Evolutionary conservation across 176 grass and related monocot species (phyloP).

Genomic region (Oryza longistaminata): DNA sequence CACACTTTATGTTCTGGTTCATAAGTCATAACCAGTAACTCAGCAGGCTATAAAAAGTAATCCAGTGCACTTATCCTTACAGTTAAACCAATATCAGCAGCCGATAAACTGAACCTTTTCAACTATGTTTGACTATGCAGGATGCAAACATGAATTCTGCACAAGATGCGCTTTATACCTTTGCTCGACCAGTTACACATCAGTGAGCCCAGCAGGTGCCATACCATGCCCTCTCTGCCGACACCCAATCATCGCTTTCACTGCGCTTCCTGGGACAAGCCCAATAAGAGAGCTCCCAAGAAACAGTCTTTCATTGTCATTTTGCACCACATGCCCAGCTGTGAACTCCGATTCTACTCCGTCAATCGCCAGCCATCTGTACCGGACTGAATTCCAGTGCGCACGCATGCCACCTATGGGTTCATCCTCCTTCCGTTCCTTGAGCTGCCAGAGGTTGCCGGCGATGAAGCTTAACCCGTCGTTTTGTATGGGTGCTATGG

Average conservation of each 20-base stretch:
- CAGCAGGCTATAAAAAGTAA: background rate
- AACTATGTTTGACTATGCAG: slow-evolving; percentile 44
- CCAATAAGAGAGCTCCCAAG: slow-evolving; percentile 61
- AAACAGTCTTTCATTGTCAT: slow-evolving; percentile 71
- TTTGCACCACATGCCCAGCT: slow-evolving; percentile 75
- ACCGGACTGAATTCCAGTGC: slow-evolving; percentile 63
- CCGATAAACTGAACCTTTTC: background rate
- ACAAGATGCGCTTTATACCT: slow-evolving; percentile 93
- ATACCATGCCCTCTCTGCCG: slow-evolving; percentile 94
- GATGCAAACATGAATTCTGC: slow-evolving; percentile 98
- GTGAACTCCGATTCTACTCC: slow-evolving; percentile 60
- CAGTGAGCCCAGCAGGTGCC: slow-evolving; percentile 53
- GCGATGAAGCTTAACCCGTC: slow-evolving; percentile 73
- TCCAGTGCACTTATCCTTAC: background rate
- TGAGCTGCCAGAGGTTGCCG: slow-evolving; percentile 82
- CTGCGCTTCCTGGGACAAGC: slow-evolving; percentile 56
- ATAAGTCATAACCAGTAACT: slow-evolving; percentile 12
- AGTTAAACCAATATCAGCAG: background rate
- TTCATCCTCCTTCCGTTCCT: slow-evolving; percentile 76
- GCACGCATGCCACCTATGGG: slow-evolving; percentile 49
- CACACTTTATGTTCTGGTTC: slow-evolving; percentile 25
- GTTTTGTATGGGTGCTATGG: slow-evolving; percentile 74
- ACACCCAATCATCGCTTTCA: slow-evolving; percentile 69
- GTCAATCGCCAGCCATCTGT: slow-evolving; percentile 44
- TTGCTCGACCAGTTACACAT: slow-evolving; percentile 75